These are phyloP conservation scores for Erigeron canadensis DNA, from an alignment of 129 eudicot species.

Conservation along the genomic window DNA sequence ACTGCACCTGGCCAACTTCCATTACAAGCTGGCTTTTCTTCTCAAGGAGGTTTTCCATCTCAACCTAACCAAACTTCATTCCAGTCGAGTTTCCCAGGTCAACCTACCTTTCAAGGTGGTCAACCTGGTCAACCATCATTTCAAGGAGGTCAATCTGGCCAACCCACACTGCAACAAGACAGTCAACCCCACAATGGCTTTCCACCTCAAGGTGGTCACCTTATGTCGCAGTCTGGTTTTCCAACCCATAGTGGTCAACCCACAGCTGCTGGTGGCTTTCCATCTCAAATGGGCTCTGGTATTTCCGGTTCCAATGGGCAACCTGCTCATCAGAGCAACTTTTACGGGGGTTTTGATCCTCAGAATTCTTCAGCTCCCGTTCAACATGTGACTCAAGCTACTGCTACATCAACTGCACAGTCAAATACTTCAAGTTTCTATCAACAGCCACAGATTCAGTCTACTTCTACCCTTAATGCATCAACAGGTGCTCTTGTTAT, in stretches of 20 bases:
- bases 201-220: slow-evolving; percentile 33
- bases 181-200: slow-evolving; percentile 26
- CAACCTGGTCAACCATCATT: slow-evolving; percentile 27
- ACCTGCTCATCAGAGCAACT: slow-evolving; percentile 32
- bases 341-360: slow-evolving; percentile 45
- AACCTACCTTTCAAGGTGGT: slow-evolving; percentile 23
- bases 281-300: slow-evolving; percentile 38
- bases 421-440: slow-evolving; percentile 33
- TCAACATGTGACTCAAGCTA: slow-evolving; percentile 30
- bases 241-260: slow-evolving; percentile 39
- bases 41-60: slow-evolving; percentile 30
- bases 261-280: slow-evolving; percentile 24
- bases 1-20: slow-evolving; percentile 37
- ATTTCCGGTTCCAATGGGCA: slow-evolving; percentile 37
- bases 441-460: slow-evolving; percentile 43
- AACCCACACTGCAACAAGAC: slow-evolving; percentile 9
- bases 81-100: slow-evolving; percentile 26
- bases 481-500: slow-evolving; percentile 56
- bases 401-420: slow-evolving; percentile 16
- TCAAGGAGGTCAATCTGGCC: slow-evolving; percentile 27
- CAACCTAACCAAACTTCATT: slow-evolving; percentile 25
- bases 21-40: slow-evolving; percentile 26
- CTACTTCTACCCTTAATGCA: slow-evolving; percentile 35
- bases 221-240: slow-evolving; percentile 24
- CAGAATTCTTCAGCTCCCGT: slow-evolving; percentile 38